phyloP scores from a whole-genome alignment of 1,284 basidiomycete species.

The Rhodotorula glutinis region DNA sequence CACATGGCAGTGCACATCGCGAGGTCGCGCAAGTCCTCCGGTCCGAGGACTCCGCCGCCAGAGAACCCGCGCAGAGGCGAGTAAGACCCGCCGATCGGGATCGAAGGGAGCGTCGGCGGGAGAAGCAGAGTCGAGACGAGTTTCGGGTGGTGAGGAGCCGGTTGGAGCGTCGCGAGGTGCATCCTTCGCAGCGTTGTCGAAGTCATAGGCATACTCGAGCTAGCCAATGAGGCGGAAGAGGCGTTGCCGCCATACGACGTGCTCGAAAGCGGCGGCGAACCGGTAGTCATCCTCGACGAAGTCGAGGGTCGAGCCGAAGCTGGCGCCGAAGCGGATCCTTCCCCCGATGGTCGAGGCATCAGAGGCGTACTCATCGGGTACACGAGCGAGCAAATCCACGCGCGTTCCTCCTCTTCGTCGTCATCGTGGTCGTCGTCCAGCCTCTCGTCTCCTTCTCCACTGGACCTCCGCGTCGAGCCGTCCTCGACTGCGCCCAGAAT shows the following conservation, averaged over 20 bases:
- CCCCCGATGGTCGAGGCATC: too few relatives aligned
- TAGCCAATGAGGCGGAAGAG: not conserved
- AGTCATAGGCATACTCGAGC: not conserved
- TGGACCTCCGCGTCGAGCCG: too few relatives aligned
- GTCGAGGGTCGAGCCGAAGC: too few relatives aligned
- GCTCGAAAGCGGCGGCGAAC: not conserved
- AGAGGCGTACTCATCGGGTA: slow-evolving; percentile 36
- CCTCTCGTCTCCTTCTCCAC: slow-evolving; percentile 19
- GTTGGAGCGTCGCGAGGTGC: slow-evolving; percentile 67
- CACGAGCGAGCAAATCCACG: slow-evolving; percentile 72
- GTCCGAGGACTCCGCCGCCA: slow-evolving; percentile 59
- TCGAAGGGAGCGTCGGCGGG: slow-evolving; percentile 75
- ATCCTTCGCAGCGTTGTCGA: slow-evolving; percentile 51
- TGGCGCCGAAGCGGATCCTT: not conserved
- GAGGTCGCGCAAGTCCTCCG: slow-evolving; percentile 92
- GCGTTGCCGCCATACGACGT: too few relatives aligned
- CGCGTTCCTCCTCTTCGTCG: slow-evolving; percentile 91
- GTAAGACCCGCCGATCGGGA: slow-evolving; percentile 50
- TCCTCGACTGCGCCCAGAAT: too few relatives aligned
- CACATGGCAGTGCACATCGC: slow-evolving; percentile 84
- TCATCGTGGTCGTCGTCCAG: slow-evolving; percentile 63
- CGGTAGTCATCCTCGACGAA: not conserved
- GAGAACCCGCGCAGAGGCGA: slow-evolving; percentile 14
- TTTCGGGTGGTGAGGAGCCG: slow-evolving; percentile 94
- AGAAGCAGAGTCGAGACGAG: slow-evolving; percentile 86